Evolutionary conservation across 2,329 filamentous ascomycete species (phyloP).

Genomic region (Fusarium sp.): DNA sequence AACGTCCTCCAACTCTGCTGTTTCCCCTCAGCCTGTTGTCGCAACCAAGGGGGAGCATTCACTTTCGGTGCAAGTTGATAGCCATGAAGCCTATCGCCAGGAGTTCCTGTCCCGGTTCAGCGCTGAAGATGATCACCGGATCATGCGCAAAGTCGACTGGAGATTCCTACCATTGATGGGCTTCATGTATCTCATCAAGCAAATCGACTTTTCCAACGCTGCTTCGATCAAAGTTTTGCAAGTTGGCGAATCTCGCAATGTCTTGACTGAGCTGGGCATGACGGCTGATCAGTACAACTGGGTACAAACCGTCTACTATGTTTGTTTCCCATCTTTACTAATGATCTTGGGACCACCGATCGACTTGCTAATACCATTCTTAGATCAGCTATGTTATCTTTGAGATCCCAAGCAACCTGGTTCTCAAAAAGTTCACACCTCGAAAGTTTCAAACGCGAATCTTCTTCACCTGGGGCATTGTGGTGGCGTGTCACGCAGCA

Average conservation of each 20-base stretch:
- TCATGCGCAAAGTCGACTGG: slow-evolving; percentile 59
- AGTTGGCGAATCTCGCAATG: slow-evolving; percentile 48
- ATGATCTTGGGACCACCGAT: too few species aligned
- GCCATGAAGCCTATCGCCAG: neutral
- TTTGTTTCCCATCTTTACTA: neutral
- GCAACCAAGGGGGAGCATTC: neutral
- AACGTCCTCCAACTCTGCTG: neutral
- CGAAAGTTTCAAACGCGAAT: slow-evolving; percentile 19
- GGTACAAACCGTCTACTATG: slow-evolving; percentile 14
- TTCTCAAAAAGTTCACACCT: slow-evolving; percentile 50
- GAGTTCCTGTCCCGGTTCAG: slow-evolving; percentile 57
- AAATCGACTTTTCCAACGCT: slow-evolving; percentile 59
- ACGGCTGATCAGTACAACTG: slow-evolving; percentile 24
- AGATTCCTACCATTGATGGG: slow-evolving; percentile 57
- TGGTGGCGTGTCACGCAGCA: slow-evolving; percentile 44
- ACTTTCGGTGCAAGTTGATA: neutral
- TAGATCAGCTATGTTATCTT: slow-evolving; percentile 59
- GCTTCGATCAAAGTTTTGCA: slow-evolving; percentile 61
- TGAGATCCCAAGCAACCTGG: slow-evolving; percentile 58
- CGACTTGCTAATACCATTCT: slow-evolving; percentile 48
- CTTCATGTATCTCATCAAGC: slow-evolving; percentile 60
- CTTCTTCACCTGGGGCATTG: slow-evolving; percentile 53
- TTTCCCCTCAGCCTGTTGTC: neutral
- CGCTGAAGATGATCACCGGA: slow-evolving; percentile 55
- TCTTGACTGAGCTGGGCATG: slow-evolving; percentile 20